Evolutionary conservation across 2,329 filamentous ascomycete genomes (phyloP).

Genomic region (Ophiostoma sp.): DNA sequence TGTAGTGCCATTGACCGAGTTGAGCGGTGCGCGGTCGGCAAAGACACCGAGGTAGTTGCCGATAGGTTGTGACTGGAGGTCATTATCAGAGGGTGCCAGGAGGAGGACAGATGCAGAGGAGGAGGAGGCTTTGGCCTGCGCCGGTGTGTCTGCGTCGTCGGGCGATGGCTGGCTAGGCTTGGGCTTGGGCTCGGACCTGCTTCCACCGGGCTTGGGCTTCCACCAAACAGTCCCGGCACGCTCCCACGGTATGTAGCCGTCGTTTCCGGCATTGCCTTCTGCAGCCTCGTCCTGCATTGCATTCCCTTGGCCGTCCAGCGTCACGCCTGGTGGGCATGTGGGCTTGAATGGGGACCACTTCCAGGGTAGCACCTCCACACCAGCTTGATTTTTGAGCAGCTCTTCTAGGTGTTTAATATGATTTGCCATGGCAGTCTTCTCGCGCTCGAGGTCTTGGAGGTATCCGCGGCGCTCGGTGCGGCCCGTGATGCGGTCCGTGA

Average conservation of each 20-base stretch:
- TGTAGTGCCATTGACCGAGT: slow-evolving; percentile 68
- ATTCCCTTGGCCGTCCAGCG: slow-evolving; percentile 31
- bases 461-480: slow-evolving; percentile 75
- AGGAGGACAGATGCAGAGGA: not conserved
- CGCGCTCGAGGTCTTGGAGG: slow-evolving; percentile 67
- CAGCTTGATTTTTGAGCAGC: slow-evolving; percentile 53
- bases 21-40: slow-evolving; percentile 59
- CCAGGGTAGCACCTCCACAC: slow-evolving; percentile 55
- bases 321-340: slow-evolving; percentile 31
- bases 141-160: not conserved
- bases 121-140: not conserved
- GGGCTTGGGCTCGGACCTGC: not conserved
- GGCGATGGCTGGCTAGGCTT: not conserved
- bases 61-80: slow-evolving; percentile 42
- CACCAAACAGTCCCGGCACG: not conserved
- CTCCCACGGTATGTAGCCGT: not conserved
- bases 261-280: not conserved
- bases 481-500: slow-evolving; percentile 81
- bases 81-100: slow-evolving; percentile 4
- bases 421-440: slow-evolving; percentile 61
- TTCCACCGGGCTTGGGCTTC: not conserved
- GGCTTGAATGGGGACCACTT: slow-evolving; percentile 34
- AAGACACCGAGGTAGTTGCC: slow-evolving; percentile 64
- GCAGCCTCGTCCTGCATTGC: slow-evolving; percentile 21
- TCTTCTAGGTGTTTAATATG: slow-evolving; percentile 65